Base-by-base conservation (phyloP, 805 yeast species). In the Saturnispora dispora region DNA sequence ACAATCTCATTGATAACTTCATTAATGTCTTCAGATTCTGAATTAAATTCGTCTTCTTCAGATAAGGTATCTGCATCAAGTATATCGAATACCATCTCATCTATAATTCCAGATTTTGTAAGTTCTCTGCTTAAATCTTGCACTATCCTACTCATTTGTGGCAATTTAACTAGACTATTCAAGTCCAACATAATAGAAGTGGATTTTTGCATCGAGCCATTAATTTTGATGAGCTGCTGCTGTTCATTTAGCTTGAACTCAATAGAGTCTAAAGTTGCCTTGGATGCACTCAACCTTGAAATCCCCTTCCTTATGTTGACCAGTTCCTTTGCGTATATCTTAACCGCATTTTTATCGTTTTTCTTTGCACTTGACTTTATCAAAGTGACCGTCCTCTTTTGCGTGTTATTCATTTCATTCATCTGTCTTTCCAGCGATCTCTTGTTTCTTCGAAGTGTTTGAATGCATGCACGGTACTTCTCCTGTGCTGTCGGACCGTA, bases 401-500 rank as follows among this genome's bases (percentile, higher is more conserved):
- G 87, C 46, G 80, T 62, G 27, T 74, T 75, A 43, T 69, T 71
- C 47, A 91, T 69, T 30, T 76, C 80, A 51, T 73, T 72, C 47
- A 93, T 71, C 53, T 88, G 88, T 58, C 89, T 76, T 56, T 93
- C 97, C 36, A 91, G 68, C 61, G 85, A 90, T 45, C 98, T 74
- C 55, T 83, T 82, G 67, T 90, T 93, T 68, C 84, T 85, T 52
- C 98, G 82, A 41, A 91, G 76, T 20, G 88, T 74, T 37, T 79
- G 73, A 61, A 86, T 90, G 58, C 95, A 86, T 58, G 81, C 84
- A 51, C 93, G 71, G 75, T 79, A 81, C 61, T 85, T 95, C 61
- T 88, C 98, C 61, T 84, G 83, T 41, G 97, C 96, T 63, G 90
- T 96, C 0, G 98, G 97, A 0, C 99, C 99, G 85, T 95, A 91